A percentile compares a stretch with the other conserved stretches of the same genome.
Evolutionary conservation across 495 filamentous ascomycete genomes (phyloP).

Genomic region (Aspergillus homomorphus): DNA sequence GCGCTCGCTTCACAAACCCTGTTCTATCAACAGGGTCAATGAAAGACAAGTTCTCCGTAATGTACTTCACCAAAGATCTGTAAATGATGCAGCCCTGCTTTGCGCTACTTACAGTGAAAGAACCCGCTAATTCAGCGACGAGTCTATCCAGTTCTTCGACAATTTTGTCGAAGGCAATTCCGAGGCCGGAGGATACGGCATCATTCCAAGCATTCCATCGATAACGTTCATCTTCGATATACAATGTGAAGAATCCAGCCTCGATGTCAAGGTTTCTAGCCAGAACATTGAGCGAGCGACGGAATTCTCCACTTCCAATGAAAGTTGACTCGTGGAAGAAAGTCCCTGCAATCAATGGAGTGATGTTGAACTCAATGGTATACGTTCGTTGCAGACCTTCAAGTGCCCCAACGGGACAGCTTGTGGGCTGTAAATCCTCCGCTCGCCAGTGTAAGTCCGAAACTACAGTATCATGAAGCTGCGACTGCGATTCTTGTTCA

Average conservation of each 20-base stretch:
- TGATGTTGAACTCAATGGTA: conserved; percentile 70
- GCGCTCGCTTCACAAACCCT: conserved; percentile 35
- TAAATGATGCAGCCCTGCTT: conserved; percentile 19
- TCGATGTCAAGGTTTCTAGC: conserved; percentile 32
- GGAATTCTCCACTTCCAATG: conserved; percentile 68
- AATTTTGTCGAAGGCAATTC: conserved; percentile 54
- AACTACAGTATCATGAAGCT: conserved; percentile 16
- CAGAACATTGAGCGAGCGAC: conserved; percentile 42
- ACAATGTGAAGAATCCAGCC: conserved; percentile 33
- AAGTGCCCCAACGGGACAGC: conserved; percentile 28
- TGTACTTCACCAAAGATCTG: conserved; percentile 44
- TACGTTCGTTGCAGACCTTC: conserved; percentile 59
- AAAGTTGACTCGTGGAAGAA: conserved; percentile 77
- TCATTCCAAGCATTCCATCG: conserved; percentile 72
- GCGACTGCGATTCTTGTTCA: conserved; percentile 12
- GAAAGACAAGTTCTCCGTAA: conserved; percentile 49
- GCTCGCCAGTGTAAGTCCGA: conserved; percentile 6
- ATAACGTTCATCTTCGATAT: conserved; percentile 48
- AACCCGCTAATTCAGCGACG: conserved; percentile 6
- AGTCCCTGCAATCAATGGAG: conserved; percentile 60
- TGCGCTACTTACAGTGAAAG: neutral
- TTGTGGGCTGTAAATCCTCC: conserved; percentile 2
- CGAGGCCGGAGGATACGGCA: conserved; percentile 63
- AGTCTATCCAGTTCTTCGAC: conserved; percentile 25
- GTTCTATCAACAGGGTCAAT: conserved; percentile 49